Evolutionary conservation across 371 early-diverging fungal species (phyloP), one percentile per base, ranked within the genome.

Genomic region (Phascolomyces articulosus): DNA sequence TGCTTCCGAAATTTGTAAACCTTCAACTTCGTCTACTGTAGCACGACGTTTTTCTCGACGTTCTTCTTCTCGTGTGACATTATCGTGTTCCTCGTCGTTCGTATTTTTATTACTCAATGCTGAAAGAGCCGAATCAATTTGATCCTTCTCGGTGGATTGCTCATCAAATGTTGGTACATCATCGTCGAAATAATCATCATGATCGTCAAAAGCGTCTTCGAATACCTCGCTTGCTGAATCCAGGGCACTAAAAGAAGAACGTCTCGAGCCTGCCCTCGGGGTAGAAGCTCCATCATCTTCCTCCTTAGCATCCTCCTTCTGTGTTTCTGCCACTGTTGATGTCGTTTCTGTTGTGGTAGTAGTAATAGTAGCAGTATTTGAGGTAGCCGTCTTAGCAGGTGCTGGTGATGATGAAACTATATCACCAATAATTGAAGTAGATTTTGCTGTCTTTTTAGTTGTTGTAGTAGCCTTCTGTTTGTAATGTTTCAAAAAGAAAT

Each of bases 181-280:
- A n/a, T 60, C 31, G 27, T 59, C 65, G 13, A 29, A 53, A 20
- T 55, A 53, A 27, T 61, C 61, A 26, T 59, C 56, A n/a, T 49
- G 51, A 38, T 69, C 65, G 31, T 69, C 65, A 26, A 60, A 60
- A 6, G 69, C 69, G 28, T 69, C 69, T 41, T 69, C 69, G 61
- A 69, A 69, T 0, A 69, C 58, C 31, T 69, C 69, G 38, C 69
- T 69, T 40, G 69, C 69, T 20, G 68, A 67, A 44, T 67, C 68
- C 3, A 67, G 24, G 26, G 60, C 66, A 38, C 60, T 60, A 15
- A 61, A 61, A 11, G 69, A 69, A 20, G 69, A 69, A 44, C 54
- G 59, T 40, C 69, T 59, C n/a, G 69, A 69, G 13, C 62, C 55
- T 15, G 69, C 61, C 9, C 64, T 38, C 15, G 69, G 64, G 13